These are phyloP conservation scores for Canavalia ensiformis DNA, from an alignment of 306 rosid species.

Conservation along the genomic window DNA sequence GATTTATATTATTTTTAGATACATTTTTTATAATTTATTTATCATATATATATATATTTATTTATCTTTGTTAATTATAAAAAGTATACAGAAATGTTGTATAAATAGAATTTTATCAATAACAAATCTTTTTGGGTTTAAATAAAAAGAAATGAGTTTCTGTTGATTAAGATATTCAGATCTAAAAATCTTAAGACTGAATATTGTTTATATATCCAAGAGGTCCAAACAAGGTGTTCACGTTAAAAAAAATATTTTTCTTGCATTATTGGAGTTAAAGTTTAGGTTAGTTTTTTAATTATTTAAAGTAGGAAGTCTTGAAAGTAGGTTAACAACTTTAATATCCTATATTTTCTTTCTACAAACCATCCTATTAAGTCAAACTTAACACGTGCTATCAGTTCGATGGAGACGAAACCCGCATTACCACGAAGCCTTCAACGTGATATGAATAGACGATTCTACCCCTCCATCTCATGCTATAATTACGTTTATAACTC, in stretches of 20 bases:
- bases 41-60: no score
- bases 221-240: neutral
- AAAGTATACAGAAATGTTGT: neutral
- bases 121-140: neutral
- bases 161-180: neutral
- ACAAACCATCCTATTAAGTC: constrained; percentile 15
- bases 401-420: neutral
- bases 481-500: neutral
- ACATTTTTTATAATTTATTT: no score
- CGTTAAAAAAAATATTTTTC: neutral
- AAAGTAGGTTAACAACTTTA: constrained; percentile 41
- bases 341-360: neutral
- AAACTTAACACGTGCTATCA: constrained; percentile 6
- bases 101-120: neutral
- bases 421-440: neutral
- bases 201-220: neutral
- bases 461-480: neutral
- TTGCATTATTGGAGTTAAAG: neutral
- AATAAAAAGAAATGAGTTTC: neutral
- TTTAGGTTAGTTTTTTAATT: neutral
- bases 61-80: neutral
- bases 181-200: neutral
- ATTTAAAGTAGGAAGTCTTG: neutral
- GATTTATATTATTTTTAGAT: no score
- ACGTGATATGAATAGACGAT: constrained; percentile 15